These are phyloP conservation scores for Asparagopsis taxiformis DNA, from an alignment of 31 red algal species.

Conservation along the genomic window DNA sequence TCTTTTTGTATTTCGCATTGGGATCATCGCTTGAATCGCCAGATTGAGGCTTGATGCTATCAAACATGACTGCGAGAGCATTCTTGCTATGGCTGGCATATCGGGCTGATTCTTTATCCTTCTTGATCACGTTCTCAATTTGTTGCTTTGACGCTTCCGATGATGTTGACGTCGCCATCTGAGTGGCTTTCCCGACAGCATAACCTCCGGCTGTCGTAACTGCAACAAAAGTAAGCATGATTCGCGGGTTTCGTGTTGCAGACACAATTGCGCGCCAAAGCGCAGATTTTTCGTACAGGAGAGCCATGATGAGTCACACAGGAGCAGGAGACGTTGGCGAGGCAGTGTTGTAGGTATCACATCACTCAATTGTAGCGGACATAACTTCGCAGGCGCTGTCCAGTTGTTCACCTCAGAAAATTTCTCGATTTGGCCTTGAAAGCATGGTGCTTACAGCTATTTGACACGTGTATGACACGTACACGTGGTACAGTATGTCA, in stretches of 20 bases:
- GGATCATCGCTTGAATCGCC: neutral
- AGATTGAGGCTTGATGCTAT: constrained; percentile 20
- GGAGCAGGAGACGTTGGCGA: neutral
- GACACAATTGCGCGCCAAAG: constrained; percentile 39
- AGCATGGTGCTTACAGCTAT: no score
- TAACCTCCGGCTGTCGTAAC: constrained; percentile 31
- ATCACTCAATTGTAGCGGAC: no score
- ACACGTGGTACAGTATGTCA: no score
- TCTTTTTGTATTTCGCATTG: constrained; percentile 49
- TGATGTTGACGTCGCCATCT: constrained; percentile 16
- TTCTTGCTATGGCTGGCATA: constrained; percentile 58
- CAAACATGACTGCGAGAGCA: constrained; percentile 59
- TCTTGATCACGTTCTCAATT: constrained; percentile 37
- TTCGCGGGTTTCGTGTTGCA: constrained; percentile 44
- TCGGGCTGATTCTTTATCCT: constrained; percentile 35
- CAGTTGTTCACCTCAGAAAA: no score
- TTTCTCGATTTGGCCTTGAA: no score
- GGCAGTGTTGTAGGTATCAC: neutral
- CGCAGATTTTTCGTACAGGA: constrained; percentile 25
- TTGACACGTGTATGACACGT: no score
- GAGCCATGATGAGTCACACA: constrained; percentile 5
- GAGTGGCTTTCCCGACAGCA: constrained; percentile 28
- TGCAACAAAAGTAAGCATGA: constrained; percentile 24
- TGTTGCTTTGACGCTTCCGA: constrained; percentile 48
- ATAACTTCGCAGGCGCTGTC: no score